Evolutionary conservation across 257 asterid species (phyloP).

Genomic region (Gardenia jasminoides): DNA sequence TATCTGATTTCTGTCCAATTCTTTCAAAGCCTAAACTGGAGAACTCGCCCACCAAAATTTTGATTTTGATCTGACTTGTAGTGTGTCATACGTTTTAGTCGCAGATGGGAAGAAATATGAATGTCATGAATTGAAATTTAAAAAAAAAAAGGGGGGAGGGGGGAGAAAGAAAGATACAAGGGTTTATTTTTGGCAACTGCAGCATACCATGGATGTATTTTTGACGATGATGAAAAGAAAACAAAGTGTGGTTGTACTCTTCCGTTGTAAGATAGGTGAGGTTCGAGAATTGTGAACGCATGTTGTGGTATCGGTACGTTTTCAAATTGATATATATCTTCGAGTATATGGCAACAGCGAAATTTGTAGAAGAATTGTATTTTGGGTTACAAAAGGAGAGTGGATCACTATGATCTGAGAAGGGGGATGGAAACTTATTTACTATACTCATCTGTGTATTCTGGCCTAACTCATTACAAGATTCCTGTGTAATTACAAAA

Average conservation of each 20-base stretch:
- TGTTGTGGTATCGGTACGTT: not conserved
- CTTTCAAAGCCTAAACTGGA: not conserved
- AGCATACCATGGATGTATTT: not conserved
- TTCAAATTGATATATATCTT: not conserved
- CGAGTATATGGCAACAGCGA: not conserved
- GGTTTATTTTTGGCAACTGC: not conserved
- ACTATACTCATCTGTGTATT: too few relatives aligned
- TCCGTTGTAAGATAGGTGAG: not conserved
- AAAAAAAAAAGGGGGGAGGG: not conserved
- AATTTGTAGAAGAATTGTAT: too few relatives aligned
- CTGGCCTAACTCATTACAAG: too few relatives aligned
- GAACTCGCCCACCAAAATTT: constrained; percentile 11
- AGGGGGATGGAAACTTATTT: too few relatives aligned
- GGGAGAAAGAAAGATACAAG: too few relatives aligned
- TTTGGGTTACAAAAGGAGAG: too few relatives aligned
- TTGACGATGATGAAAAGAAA: not conserved
- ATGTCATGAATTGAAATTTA: not conserved
- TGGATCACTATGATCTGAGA: too few relatives aligned
- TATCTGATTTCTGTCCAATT: not conserved
- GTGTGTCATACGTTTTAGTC: not conserved
- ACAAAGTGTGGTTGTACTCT: not conserved
- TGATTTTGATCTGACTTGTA: too few relatives aligned
- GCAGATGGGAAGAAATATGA: not conserved
- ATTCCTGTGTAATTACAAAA: too few relatives aligned
- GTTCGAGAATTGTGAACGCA: not conserved